phyloP scores from a whole-genome alignment of 805 yeast genomes.

The Isabelozyma heimii region DNA sequence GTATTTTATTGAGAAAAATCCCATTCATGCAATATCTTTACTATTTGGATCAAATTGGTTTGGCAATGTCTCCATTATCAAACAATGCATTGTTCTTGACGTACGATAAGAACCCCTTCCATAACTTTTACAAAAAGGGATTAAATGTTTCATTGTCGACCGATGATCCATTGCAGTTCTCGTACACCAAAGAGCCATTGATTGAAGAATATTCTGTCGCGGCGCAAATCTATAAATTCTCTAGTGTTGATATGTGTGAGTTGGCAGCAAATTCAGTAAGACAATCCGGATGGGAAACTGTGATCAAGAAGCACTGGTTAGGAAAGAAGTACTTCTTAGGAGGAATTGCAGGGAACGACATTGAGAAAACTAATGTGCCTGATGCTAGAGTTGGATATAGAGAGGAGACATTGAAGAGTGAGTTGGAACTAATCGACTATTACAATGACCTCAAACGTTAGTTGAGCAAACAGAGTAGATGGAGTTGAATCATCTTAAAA shows the following conservation, averaged over 20 bases:
- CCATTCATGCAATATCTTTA: constrained; percentile 93
- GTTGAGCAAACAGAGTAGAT: neutral
- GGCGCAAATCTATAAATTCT: constrained; percentile 92
- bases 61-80: constrained; percentile 98
- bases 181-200: constrained; percentile 94
- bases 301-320: constrained; percentile 87
- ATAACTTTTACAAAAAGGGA: constrained; percentile 86
- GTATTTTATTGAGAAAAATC: constrained; percentile 86
- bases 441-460: constrained; percentile 37
- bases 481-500: too few species aligned
- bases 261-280: constrained; percentile 87
- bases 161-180: constrained; percentile 96
- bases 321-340: constrained; percentile 59
- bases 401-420: constrained; percentile 72
- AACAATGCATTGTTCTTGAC: constrained; percentile 94
- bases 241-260: constrained; percentile 97
- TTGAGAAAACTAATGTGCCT: constrained; percentile 95
- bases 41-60: constrained; percentile 91
- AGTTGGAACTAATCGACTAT: constrained; percentile 62
- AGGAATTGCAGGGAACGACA: constrained; percentile 81
- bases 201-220: constrained; percentile 98
- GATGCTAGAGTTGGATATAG: constrained; percentile 82
- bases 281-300: constrained; percentile 92
- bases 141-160: constrained; percentile 92
- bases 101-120: constrained; percentile 96